Base-by-base conservation (phyloP, 169 alveolate species). In the Babesia microti region DNA sequence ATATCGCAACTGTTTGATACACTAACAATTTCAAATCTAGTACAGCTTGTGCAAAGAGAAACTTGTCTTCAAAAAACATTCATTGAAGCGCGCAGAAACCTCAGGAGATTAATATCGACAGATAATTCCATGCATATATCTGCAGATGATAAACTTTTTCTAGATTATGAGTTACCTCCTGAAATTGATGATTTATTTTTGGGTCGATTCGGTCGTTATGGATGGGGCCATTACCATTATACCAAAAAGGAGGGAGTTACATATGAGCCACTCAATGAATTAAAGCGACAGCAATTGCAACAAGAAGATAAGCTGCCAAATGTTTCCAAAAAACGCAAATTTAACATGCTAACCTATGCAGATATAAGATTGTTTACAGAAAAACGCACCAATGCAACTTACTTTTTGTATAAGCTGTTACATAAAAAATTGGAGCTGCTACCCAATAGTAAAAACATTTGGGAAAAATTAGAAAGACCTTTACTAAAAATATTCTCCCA, bases 31-130 rank as follows among this genome's bases (percentile, higher is more conserved):
- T 42, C 58, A 22, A 26, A 60, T 6, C 28, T 59, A 47, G 17
- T 59, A 35, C 71, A 59, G 37, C 34, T 59, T 4, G 59, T 47
- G 11, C 71, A 59, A 49, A 45, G 71, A 42, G 71, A 61, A 11
- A 61, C 49, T 17, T 50, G 51, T 27, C 30, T 59, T 17, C 71
- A 59, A 37, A 59, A 46, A 23, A 56, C 51, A 14, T 47, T 47
- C 35, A 32, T 21, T 47, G 59, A 18, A 30, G 23, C 11, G 52
- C 24, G 19, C 28, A 45, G 9, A 24, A 6, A 15, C n/a, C 27
- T 15, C 29, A 3, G 4, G n/a, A 15, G 7, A 18, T 42, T 11
- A 5, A 11, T 6, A 33, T 18, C n/a, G 4, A 32, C 23, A 7
- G 7, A 9, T 6, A 27, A 35, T n/a, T 11, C 22, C 34, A 12